Evolutionary conservation across 192 early-diverging fungal genomes (phyloP), one percentile per base, ranked within the genome.

Genomic region (Lunasporangiospora selenospora): DNA sequence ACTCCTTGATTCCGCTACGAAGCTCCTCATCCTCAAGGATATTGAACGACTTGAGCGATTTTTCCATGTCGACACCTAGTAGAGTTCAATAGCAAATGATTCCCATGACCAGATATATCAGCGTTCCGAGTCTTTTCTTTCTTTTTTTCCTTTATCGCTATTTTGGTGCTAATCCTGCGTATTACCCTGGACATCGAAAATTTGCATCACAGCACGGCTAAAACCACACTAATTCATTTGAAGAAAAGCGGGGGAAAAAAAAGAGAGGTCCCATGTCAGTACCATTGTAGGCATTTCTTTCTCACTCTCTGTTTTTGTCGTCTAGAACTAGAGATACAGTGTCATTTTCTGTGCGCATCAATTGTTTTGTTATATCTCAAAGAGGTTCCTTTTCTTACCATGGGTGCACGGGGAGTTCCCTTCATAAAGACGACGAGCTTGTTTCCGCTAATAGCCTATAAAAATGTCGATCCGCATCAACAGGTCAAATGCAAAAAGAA

Each of bases 391-490:
- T 8, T 11, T 38, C 21, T 51, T 85, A 90, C 89, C 89, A 91
- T 84, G 32, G 97, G 97, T 30, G 86, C 83, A 53, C 95, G 88
- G 49, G 93, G 92, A 46, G 93, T 95, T 75, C 97, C 97, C 79
- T 98, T 98, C 95, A 98, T 97, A 65, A 95, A 98, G 32, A 98
- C 87, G 42, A 92, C 81, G 4, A 98, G 80, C 57, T 90, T 87
- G 77, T 86, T 89, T 5, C 80, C 54, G 33, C 80, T 80, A 58
- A 89, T 75, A n/a, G 85, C 83, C 86, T 86, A 67, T 6, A 24
- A 4, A 6, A 30, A n/a, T 23, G n/a, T 18, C 11, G 19, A 6
- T 31, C 12, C 3, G 48, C n/a, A n/a, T n/a, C n/a, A 23, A 7
- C 18, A 33, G 1, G 34, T 16, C 21, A 11, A 24, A 8, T 21